Base-by-base conservation (phyloP, 2,329 filamentous ascomycete species). In the Thielaviopsis cerberus region DNA sequence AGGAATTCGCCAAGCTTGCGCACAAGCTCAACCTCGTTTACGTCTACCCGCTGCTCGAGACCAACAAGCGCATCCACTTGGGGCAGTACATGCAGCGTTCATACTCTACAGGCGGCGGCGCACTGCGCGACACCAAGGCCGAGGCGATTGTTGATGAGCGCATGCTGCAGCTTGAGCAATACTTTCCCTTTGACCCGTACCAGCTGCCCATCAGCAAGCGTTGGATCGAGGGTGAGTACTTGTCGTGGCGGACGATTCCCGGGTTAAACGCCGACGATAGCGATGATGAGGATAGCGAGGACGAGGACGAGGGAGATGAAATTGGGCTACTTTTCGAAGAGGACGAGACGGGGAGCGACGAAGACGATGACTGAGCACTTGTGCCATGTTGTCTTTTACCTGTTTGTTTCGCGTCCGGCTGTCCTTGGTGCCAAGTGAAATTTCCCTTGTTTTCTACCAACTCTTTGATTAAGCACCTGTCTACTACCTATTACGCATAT, bases 111-210 rank as follows among this genome's bases (percentile, higher is more conserved):
- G 76, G 73, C 11, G 76, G 78, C 57, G 75, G 76, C 11, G 52
- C 62, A 4, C 45, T 59, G 20, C 57, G 60, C 17, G 59, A 61
- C 37, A 61, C 59, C 7, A 61, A 58, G 37, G 56, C 56, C 8
- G 56, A 61, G 50, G 54, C 54, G 27, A 51, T 58, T 51, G 51
- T 51, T 17, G 85, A 86, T 60, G 88, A 95, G 63, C 82, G 83
- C 62, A 85, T 82, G 65, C 83, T 91, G 65, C 85, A 95, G 69
- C 77, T 98, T 1, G 90, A 97, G 64, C 86, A 89, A 0, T 96
- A 94, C 69, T 98, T 97, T 66, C 92, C 92, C 0, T 98, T 98
- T 66, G 92, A 98, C 67, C 94, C 94, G 1, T 98, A 97, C 69
- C 85, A 91, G 65, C 74, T 98, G 54, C 90, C 90, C 0, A 75